These are phyloP conservation scores for Pestalotiopsis sp. DNA, from an alignment of 2,329 filamentous ascomycete genomes.

Conservation along the genomic window DNA sequence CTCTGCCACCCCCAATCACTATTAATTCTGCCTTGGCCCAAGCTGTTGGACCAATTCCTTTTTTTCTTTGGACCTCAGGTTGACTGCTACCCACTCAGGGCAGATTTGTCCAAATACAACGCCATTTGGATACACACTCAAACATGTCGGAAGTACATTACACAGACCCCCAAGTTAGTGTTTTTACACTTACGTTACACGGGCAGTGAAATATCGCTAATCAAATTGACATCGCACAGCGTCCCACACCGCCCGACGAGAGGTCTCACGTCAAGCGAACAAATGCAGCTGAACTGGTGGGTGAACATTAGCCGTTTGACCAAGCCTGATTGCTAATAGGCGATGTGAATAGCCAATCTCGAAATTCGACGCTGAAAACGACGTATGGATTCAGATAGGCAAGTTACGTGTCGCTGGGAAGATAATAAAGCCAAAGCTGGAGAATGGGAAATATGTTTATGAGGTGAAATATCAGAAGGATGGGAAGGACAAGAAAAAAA, in stretches of 20 bases:
- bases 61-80: too few species aligned
- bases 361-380: neutral
- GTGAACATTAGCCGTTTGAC: neutral
- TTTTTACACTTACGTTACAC: neutral
- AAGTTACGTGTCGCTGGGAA: neutral
- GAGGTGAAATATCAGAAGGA: neutral
- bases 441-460: neutral
- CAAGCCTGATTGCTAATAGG: neutral
- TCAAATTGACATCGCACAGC: neutral
- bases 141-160: neutral
- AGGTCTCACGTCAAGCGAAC: neutral
- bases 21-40: too few species aligned
- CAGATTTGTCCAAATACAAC: too few species aligned
- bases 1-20: too few species aligned
- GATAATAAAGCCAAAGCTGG: neutral
- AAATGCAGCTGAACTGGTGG: neutral
- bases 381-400: neutral
- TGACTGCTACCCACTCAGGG: too few species aligned
- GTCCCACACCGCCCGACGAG: neutral
- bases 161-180: neutral
- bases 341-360: neutral
- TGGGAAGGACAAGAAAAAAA: neutral
- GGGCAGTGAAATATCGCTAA: neutral
- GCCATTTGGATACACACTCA: too few species aligned
- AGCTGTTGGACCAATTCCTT: too few species aligned